Evolutionary conservation across 2,329 filamentous ascomycete species (phyloP).

Genomic region (Knoxdaviesia proteae): DNA sequence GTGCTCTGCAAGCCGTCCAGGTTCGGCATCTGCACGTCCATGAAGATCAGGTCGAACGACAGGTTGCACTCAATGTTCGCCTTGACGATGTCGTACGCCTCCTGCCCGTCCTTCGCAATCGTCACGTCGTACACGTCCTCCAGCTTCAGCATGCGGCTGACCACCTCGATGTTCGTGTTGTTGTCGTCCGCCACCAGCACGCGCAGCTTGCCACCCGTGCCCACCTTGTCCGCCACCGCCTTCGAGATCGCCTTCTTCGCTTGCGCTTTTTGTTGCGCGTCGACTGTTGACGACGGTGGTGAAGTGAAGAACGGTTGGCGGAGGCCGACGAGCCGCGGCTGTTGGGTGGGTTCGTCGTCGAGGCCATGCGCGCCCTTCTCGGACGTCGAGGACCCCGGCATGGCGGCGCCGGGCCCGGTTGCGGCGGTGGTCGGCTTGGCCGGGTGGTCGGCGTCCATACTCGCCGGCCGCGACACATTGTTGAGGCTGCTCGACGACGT

Average conservation of each 20-base stretch:
- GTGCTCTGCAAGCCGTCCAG: constrained; percentile 78
- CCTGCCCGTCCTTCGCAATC: constrained; percentile 68
- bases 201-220: constrained; percentile 39
- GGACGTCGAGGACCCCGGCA: constrained; percentile 10
- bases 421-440: constrained; percentile 15
- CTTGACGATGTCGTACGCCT: constrained; percentile 73
- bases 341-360: constrained; percentile 14
- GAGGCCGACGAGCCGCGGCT: constrained; percentile 64
- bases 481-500: constrained; percentile 31
- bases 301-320: constrained; percentile 62
- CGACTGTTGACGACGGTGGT: constrained; percentile 11
- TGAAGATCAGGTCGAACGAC: constrained; percentile 75
- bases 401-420: constrained; percentile 11
- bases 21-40: constrained; percentile 94
- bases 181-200: constrained; percentile 68
- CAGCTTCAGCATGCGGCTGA: constrained; percentile 46
- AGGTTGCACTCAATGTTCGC: constrained; percentile 53
- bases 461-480: constrained; percentile 20
- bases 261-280: constrained; percentile 19
- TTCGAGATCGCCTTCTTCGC: constrained; percentile 47
- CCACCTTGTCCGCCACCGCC: constrained; percentile 37
- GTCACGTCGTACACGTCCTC: constrained; percentile 75
- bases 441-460: constrained; percentile 20
- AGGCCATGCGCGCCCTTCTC: constrained; percentile 9
- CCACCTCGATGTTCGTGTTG: constrained; percentile 35